Evolutionary conservation across 306 rosid genomes (phyloP), one percentile per base, ranked within the genome.

Genomic region (Comarum palustre): DNA sequence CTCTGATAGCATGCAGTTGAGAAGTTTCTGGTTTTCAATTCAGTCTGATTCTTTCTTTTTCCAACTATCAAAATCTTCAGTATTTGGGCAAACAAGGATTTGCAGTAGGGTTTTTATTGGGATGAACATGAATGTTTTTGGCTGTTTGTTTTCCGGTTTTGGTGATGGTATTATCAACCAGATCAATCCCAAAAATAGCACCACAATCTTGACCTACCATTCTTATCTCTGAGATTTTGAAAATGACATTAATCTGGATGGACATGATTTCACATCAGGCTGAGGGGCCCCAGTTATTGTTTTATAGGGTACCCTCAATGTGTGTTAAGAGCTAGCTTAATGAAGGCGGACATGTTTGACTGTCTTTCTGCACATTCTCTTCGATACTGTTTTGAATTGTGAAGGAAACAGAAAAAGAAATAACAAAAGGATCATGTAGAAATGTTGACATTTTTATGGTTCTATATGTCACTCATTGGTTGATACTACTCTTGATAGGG

Each of bases 401-500:
- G 43, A 62, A 7, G 34, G 8, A 27, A 2, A 4, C 13, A 1
- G 0, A 20, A 54, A n/a, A 8, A 39, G 2, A 13, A 16, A 2
- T n/a, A 9, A 52, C 27, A 22, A 20, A 22, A 6, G 27, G 24
- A 5, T 5, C 25, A 51, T 10, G 22, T 39, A 39, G 2, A 8
- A 39, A 39, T 8, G 42, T n/a, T 15, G 22, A 12, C 25, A n/a
- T 45, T 36, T 45, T 36, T 52, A 50, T 32, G 55, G 29, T 4
- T 52, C 50, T 76, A 10, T 32, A 47, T 27, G 50, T 22, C n/a
- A 32, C 22, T 47, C 20, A 13, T 22, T 15, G 60, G 51, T 20
- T 34, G 41, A 66, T 71, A 19, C 47, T 72, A 24, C 32, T 19
- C 8, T n/a, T 67, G 75, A 70, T 80, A 91, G 96, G 88, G 82